Conservation (phyloP, 139 green algal genomes). For the Closterium sp. region DNA sequence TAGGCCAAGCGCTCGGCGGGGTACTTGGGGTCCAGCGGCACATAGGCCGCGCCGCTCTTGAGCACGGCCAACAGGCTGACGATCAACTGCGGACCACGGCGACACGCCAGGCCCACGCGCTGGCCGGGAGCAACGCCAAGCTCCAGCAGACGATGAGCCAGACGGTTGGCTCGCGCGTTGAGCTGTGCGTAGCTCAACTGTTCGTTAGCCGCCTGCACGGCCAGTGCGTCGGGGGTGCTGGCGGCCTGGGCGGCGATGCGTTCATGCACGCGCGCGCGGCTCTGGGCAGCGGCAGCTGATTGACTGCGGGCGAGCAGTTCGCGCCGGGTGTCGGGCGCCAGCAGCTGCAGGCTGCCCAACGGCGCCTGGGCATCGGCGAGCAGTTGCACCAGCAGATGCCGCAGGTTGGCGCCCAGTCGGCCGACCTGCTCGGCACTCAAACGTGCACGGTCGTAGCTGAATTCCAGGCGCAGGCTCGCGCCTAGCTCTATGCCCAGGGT, state of each 20-base stretch:
- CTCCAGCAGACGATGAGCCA: neutral
- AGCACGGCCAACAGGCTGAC: slow-evolving; percentile 53
- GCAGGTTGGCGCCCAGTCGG: neutral
- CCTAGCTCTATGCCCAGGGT: neutral
- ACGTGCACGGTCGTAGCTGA: neutral
- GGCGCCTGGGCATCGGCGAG: neutral
- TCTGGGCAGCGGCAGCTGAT: neutral
- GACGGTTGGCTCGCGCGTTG: neutral
- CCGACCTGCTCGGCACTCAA: neutral
- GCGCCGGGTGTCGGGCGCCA: neutral
- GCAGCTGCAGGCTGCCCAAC: neutral
- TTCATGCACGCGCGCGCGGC: neutral
- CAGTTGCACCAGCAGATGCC: neutral
- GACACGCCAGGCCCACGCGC: slow-evolving; percentile 53
- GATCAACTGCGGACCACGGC: slow-evolving; percentile 53
- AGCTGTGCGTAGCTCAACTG: neutral
- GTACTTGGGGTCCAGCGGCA: slow-evolving; percentile 64
- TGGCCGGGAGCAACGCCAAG: neutral
- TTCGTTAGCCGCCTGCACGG: neutral
- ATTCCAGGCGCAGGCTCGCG: neutral
- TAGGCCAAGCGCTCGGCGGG: slow-evolving; percentile 8
- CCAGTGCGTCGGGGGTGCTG: neutral
- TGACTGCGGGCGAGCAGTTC: neutral
- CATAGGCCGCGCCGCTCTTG: slow-evolving; percentile 60
- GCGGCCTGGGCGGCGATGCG: neutral